A percentile compares a stretch with the other conserved stretches of the same genome.
These are phyloP conservation scores for Corymbia calophylla DNA, from an alignment of 441 rosid species.

Conservation along the genomic window DNA sequence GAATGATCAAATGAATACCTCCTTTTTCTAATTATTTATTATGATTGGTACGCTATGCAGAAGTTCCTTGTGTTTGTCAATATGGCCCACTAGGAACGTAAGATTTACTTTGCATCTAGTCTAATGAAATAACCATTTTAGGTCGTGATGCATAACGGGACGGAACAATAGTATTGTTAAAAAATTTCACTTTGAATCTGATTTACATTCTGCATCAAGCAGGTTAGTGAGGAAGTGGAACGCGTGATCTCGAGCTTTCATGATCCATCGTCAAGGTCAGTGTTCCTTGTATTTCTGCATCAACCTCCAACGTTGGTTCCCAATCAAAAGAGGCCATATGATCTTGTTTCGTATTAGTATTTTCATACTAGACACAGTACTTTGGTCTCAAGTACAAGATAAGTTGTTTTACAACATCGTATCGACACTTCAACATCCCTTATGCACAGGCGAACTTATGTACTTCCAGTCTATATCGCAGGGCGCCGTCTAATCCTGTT, in stretches of 20 bases:
- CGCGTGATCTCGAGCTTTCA: neutral
- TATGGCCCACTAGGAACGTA: neutral
- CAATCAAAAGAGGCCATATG: neutral
- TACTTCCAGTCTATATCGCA: neutral
- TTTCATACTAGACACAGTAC: neutral
- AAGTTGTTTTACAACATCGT: neutral
- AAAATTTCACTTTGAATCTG: neutral
- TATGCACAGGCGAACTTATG: neutral
- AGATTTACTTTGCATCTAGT: neutral
- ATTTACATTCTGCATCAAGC: neutral
- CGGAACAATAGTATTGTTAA: neutral
- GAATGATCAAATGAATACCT: neutral
- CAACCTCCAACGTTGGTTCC: neutral
- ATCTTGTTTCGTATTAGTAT: neutral
- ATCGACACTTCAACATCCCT: neutral
- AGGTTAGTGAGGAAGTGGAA: neutral
- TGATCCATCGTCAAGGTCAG: neutral
- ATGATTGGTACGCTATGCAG: neutral
- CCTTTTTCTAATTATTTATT: neutral
- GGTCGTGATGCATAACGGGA: neutral
- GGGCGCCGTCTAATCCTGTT: slow-evolving; percentile 14
- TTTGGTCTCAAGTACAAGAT: neutral
- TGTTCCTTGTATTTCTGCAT: neutral
- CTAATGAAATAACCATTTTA: neutral
- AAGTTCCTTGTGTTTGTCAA: neutral